Evolutionary conservation across 768 basidiomycete species (phyloP).

Genomic region (Zangia roseola): DNA sequence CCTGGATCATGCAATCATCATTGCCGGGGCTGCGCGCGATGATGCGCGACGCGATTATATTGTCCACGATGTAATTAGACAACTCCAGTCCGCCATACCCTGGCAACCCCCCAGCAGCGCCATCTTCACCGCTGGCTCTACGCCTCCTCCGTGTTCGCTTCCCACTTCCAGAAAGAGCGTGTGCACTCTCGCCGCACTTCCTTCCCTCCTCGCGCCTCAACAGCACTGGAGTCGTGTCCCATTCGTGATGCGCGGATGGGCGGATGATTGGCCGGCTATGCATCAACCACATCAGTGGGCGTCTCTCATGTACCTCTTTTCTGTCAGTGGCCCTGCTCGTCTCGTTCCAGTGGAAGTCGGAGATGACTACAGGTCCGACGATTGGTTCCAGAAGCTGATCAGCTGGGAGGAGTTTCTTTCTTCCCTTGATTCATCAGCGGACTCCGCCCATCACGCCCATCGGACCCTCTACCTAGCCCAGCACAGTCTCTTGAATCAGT

Average conservation of each 20-base stretch:
- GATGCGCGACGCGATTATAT: conserved; percentile 51
- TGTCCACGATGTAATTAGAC: conserved; percentile 59
- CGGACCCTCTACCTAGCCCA: conserved; percentile 83
- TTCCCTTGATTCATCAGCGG: conserved; percentile 33
- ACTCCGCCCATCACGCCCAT: conserved; percentile 10
- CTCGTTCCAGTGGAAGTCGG: conserved; percentile 92
- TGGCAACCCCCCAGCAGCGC: conserved; percentile 3
- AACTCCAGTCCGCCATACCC: conserved; percentile 49
- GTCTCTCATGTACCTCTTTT: conserved; percentile 64
- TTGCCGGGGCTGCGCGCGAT: conserved; percentile 72
- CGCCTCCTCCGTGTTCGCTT: not conserved
- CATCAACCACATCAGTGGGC: conserved; percentile 62
- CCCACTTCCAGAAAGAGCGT: conserved; percentile 30
- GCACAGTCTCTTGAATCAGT: conserved; percentile 81
- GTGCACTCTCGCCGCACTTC: conserved; percentile 44
- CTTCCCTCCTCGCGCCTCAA: conserved; percentile 59
- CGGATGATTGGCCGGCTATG: conserved; percentile 77
- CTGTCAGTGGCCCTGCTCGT: conserved; percentile 74
- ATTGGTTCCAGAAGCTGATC: conserved; percentile 83
- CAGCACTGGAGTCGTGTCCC: conserved; percentile 46
- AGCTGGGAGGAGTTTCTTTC: conserved; percentile 74
- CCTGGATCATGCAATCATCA: conserved; percentile 79
- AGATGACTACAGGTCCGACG: conserved; percentile 70
- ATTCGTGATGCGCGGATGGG: conserved; percentile 70
- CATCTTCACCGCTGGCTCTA: conserved; percentile 5